These are phyloP conservation scores for Neurospora sp. DNA, from an alignment of 495 filamentous ascomycete genomes.

Conservation along the genomic window DNA sequence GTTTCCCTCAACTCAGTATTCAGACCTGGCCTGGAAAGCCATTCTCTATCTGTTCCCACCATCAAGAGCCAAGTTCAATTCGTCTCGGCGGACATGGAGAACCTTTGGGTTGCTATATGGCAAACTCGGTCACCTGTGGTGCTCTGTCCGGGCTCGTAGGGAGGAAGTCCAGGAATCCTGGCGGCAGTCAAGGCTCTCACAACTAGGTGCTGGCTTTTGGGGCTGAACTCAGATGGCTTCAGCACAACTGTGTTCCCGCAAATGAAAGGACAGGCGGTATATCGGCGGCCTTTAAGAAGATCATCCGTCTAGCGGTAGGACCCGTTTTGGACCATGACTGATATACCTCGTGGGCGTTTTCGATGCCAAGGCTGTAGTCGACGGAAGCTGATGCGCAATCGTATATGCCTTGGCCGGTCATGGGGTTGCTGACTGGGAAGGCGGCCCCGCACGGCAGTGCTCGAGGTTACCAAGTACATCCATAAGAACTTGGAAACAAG, in stretches of 20 bases:
- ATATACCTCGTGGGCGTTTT: conserved; percentile 52
- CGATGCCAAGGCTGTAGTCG: conserved; percentile 47
- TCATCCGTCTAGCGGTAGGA: conserved; percentile 48
- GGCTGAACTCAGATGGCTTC: conserved; percentile 66
- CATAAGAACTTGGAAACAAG: not conserved
- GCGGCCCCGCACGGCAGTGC: conserved; percentile 19
- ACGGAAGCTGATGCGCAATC: conserved; percentile 48
- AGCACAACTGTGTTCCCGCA: conserved; percentile 70
- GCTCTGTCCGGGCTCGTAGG: conserved; percentile 31
- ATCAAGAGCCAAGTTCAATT: too few relatives aligned
- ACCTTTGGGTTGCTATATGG: conserved; percentile 41
- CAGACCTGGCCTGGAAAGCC: too few relatives aligned
- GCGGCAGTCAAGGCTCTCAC: conserved; percentile 48
- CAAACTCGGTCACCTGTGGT: conserved; percentile 33
- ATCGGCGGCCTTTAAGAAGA: conserved; percentile 58
- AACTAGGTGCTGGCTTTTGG: conserved; percentile 58
- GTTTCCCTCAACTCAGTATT: too few relatives aligned
- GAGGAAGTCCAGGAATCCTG: conserved; percentile 41
- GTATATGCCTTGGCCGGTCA: conserved; percentile 45
- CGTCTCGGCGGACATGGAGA: not conserved
- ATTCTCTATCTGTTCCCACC: too few relatives aligned
- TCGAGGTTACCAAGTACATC: not conserved
- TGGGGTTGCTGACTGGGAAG: conserved; percentile 54
- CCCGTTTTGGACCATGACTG: conserved; percentile 51
- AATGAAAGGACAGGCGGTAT: conserved; percentile 55